Evolutionary conservation across 1,284 basidiomycete genomes (phyloP).

Genomic region (Irpex sp.): DNA sequence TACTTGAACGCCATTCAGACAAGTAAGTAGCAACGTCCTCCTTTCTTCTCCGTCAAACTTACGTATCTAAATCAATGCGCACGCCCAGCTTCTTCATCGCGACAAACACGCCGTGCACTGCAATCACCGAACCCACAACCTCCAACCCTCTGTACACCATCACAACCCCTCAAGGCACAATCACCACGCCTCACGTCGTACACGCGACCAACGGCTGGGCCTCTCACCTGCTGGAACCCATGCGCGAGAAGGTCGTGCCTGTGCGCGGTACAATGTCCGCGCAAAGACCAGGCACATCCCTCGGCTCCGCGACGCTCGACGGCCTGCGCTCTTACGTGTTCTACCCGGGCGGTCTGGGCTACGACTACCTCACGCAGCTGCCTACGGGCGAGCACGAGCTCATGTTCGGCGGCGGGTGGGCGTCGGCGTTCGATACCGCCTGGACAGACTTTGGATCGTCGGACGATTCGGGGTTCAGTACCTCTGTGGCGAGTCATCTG

Average conservation of each 20-base stretch:
- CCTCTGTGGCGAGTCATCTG: slow-evolving; percentile 33
- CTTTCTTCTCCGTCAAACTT: neutral
- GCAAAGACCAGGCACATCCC: slow-evolving; percentile 45
- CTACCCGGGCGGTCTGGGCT: slow-evolving; percentile 44
- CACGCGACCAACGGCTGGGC: slow-evolving; percentile 82
- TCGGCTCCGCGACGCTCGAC: slow-evolving; percentile 24
- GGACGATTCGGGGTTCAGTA: slow-evolving; percentile 39
- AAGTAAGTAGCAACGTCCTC: slow-evolving; percentile 22
- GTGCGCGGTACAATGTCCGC: slow-evolving; percentile 65
- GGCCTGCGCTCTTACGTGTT: slow-evolving; percentile 56
- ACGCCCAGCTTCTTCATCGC: slow-evolving; percentile 35
- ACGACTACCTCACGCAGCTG: slow-evolving; percentile 75
- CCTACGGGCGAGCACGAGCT: slow-evolving; percentile 46
- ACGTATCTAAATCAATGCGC: neutral
- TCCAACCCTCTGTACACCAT: slow-evolving; percentile 32
- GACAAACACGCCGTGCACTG: slow-evolving; percentile 38
- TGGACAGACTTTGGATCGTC: slow-evolving; percentile 37
- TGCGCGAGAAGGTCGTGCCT: slow-evolving; percentile 47
- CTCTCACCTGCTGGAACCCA: slow-evolving; percentile 53
- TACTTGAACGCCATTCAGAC: slow-evolving; percentile 32
- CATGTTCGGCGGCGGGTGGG: slow-evolving; percentile 58
- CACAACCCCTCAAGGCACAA: slow-evolving; percentile 50
- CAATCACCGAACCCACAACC: slow-evolving; percentile 26
- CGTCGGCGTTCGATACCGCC: slow-evolving; percentile 29
- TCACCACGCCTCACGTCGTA: slow-evolving; percentile 58